Base-by-base conservation (phyloP, 2,329 filamentous ascomycete species). In the Calonectria leucothoes region DNA sequence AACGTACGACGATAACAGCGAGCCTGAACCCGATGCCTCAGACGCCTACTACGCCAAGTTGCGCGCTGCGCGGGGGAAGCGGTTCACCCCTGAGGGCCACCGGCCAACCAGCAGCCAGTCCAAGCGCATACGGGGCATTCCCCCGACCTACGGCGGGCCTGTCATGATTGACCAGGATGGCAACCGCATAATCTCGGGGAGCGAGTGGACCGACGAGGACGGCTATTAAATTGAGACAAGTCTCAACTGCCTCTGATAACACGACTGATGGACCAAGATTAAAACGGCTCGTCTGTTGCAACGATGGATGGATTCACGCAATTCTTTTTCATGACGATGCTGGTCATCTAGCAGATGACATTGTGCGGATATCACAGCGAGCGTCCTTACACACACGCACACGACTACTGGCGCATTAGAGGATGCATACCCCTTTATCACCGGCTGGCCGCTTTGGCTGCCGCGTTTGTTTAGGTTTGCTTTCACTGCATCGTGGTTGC, bases 1-100 rank as follows among this genome's bases (percentile, higher is more conserved):
- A 85, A 98, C 96, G 12, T 98, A 97, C 80, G 96, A 97, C 79
- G 95, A 98, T 82, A 92, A 90, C 77, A 95, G 93, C 74, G 93
- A 95, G 80, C 91, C 93, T 0, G 94, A 95, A 79, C 88, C 89
- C 29, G 95, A 98, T 82, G 91, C 90, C 0, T 93, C 92, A 5
- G 94, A 97, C 74, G 89, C 91, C 12, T 97, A 98, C 84, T 95
- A 95, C 81, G 93, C 94, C 76, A 95, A 94, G 84, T 86, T 96
- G 68, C 90, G 93, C 71, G 92, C 93, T 37, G 89, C 93, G 7
- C 90, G 91, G 42, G 82, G 89, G 77, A 96, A 95, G 85, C 89
- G 93, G 57, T 88, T 90, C 73, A 87, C 86, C 27, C 88, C 88
- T 15, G 90, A 91, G 37, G 83, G 82, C 8, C 86, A 87, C 74